Conservation (phyloP, 1,284 basidiomycete species). For the Chalciporus piperatoides region DNA sequence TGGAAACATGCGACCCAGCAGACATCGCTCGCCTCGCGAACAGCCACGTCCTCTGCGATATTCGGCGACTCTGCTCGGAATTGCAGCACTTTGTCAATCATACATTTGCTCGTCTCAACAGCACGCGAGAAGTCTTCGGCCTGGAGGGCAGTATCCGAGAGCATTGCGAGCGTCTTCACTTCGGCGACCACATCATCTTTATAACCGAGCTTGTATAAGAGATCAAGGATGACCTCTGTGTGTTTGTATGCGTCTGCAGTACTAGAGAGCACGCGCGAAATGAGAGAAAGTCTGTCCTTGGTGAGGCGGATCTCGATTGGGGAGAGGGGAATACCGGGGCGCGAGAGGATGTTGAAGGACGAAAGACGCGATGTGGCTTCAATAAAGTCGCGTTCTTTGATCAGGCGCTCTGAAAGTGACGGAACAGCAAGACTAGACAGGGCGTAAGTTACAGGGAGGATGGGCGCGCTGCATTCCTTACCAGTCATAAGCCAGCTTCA, state of each 20-base stretch:
- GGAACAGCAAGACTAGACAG: conserved; percentile 69
- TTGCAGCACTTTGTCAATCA: conserved; percentile 62
- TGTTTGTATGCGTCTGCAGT: conserved; percentile 86
- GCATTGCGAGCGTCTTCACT: conserved; percentile 82
- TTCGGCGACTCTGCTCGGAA: conserved; percentile 38
- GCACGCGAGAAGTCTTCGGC: conserved; percentile 74
- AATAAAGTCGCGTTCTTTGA: conserved; percentile 83
- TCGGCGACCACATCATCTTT: conserved; percentile 65
- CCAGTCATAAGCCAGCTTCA: conserved; percentile 96
- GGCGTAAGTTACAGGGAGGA: conserved; percentile 12
- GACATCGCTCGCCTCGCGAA: conserved; percentile 68
- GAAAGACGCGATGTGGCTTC: conserved; percentile 88
- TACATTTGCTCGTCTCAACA: conserved; percentile 65
- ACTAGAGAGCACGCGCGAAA: conserved; percentile 77
- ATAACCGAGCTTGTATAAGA: conserved; percentile 84
- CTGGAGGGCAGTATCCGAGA: conserved; percentile 79
- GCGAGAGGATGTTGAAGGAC: conserved; percentile 76
- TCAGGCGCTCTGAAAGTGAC: conserved; percentile 56
- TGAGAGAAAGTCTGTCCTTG: conserved; percentile 78
- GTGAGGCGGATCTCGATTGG: conserved; percentile 90
- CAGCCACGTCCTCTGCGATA: conserved; percentile 42
- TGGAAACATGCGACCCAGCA: conserved; percentile 87
- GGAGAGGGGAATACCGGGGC: conserved; percentile 71
- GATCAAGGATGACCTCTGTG: conserved; percentile 83
- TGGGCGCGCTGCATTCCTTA: conserved; percentile 36